Evolutionary conservation across 1,284 basidiomycete species (phyloP).

Genomic region (Tilletia walkeri): DNA sequence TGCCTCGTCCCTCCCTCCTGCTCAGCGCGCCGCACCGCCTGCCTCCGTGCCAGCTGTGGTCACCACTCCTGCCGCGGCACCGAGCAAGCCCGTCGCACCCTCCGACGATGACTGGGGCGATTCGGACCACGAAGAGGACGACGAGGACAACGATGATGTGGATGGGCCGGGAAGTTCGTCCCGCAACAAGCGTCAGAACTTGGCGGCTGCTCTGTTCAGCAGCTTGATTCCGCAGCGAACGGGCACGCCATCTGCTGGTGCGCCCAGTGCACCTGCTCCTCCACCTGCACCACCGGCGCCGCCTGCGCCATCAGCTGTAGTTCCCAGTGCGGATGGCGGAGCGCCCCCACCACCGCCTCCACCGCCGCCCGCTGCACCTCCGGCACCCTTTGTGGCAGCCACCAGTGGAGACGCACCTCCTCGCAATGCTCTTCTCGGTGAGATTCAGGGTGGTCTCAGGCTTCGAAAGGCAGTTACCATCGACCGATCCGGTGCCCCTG

Average conservation of each 20-base stretch:
- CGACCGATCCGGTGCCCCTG: conserved; percentile 72
- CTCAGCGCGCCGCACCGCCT: conserved; percentile 18
- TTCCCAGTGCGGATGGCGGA: neutral
- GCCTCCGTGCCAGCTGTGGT: neutral
- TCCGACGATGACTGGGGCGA: conserved; percentile 53
- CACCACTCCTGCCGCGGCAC: neutral
- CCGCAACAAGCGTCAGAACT: conserved; percentile 50
- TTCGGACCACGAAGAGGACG: conserved; percentile 45
- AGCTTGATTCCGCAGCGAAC: conserved; percentile 39
- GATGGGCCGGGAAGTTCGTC: conserved; percentile 49
- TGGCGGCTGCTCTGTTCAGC: conserved; percentile 53
- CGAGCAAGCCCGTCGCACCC: neutral
- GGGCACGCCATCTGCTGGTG: conserved; percentile 33
- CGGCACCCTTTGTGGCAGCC: conserved; percentile 41
- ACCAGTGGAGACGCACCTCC: conserved; percentile 33
- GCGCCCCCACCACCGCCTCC: conserved; percentile 32
- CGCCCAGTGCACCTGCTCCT: conserved; percentile 17
- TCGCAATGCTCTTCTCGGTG: conserved; percentile 70
- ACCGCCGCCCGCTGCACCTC: conserved; percentile 43
- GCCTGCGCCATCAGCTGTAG: conserved; percentile 32
- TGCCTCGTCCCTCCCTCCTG: conserved; percentile 16
- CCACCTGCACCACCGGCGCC: conserved; percentile 36
- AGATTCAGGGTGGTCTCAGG: conserved; percentile 77
- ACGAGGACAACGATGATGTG: conserved; percentile 51
- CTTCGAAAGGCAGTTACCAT: conserved; percentile 78